Percentiles rank a stretch among this genome's conserved stretches.
phyloP scores from a whole-genome alignment of 768 basidiomycete species.

The Lepiota venenata region DNA sequence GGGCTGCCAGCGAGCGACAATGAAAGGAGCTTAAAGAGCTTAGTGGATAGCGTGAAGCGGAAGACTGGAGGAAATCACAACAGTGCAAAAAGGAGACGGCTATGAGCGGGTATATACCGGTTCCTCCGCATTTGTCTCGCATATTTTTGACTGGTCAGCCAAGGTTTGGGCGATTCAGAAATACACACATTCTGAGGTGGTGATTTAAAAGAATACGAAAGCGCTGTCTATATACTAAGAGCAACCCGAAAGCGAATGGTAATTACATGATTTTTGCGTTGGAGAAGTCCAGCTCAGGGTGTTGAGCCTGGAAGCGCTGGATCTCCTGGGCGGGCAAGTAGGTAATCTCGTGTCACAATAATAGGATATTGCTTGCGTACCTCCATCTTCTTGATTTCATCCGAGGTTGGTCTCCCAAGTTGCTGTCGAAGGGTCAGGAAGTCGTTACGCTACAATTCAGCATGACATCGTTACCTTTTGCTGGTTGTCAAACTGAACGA shows the following conservation, averaged over 20 bases:
- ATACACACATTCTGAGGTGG: background rate
- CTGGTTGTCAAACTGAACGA: constrained; percentile 68
- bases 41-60: constrained; percentile 88
- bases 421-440: constrained; percentile 44
- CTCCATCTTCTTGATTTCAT: constrained; percentile 92
- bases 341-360: background rate
- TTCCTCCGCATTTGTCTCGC: background rate
- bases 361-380: constrained; percentile 29
- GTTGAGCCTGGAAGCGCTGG: constrained; percentile 83
- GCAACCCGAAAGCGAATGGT: background rate
- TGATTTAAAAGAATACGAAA: no score
- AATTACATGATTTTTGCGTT: constrained; percentile 80
- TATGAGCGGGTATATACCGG: constrained; percentile 17
- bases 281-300: constrained; percentile 94
- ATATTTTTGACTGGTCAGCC: background rate
- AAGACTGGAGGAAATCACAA: constrained; percentile 44
- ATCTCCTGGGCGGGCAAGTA: constrained; percentile 50
- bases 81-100: constrained; percentile 38
- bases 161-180: background rate
- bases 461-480: constrained; percentile 48
- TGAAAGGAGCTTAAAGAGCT: constrained; percentile 47
- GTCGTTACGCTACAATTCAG: constrained; percentile 5
- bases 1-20: constrained; percentile 7
- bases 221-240: no score
- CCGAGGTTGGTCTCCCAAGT: constrained; percentile 95